Evolutionary conservation across 2,329 filamentous ascomycete species (phyloP).

Genomic region (Lachnellula arida): DNA sequence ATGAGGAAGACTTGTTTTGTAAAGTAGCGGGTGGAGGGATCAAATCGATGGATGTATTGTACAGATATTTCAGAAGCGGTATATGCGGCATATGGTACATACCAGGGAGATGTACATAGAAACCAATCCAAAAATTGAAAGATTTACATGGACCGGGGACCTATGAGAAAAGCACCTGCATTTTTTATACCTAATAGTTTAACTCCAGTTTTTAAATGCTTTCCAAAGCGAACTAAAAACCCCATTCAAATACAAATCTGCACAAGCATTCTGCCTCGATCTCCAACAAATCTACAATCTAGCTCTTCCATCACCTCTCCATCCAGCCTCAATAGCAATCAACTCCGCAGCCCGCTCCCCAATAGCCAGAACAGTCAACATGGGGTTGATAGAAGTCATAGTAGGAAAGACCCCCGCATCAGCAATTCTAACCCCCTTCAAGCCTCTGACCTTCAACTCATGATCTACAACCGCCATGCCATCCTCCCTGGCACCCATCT

Average conservation of each 20-base stretch:
- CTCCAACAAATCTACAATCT: constrained; percentile 21
- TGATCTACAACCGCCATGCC: constrained; percentile 74
- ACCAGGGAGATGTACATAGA: too few relatives aligned
- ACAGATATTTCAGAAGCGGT: too few relatives aligned
- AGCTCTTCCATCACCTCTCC: constrained; percentile 38
- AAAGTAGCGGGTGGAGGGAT: too few relatives aligned
- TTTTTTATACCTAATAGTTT: not conserved
- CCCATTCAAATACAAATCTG: not conserved
- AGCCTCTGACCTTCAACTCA: constrained; percentile 64
- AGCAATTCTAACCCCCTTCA: constrained; percentile 72
- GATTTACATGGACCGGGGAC: too few relatives aligned
- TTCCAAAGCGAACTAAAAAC: not conserved
- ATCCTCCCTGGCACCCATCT: constrained; percentile 76
- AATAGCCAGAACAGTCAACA: constrained; percentile 81
- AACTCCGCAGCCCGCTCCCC: constrained; percentile 83
- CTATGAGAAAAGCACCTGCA: not conserved
- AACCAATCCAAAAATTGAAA: too few relatives aligned
- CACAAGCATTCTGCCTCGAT: not conserved
- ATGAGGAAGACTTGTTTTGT: too few relatives aligned
- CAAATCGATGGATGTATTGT: too few relatives aligned
- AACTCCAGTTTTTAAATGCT: not conserved
- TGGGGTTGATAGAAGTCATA: constrained; percentile 83
- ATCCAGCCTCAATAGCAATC: constrained; percentile 68
- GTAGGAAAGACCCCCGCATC: constrained; percentile 86
- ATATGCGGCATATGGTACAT: too few relatives aligned